These are phyloP conservation scores for Petasospora rhodanensis DNA, from an alignment of 1,139 yeast genomes.

Conservation along the genomic window DNA sequence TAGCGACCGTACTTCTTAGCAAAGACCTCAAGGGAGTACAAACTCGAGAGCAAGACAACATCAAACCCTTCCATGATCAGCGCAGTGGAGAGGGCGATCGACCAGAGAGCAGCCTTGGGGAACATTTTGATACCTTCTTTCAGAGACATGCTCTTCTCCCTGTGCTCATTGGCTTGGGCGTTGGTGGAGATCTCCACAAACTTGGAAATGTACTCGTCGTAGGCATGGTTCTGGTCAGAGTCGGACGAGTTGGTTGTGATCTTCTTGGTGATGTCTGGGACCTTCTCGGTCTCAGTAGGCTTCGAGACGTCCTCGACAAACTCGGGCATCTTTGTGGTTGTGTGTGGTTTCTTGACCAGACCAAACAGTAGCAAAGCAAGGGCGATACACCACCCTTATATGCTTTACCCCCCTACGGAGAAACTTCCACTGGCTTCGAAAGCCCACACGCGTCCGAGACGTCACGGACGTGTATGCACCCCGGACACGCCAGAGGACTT, in stretches of 20 bases:
- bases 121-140: conserved; percentile 23
- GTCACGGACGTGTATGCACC: no score
- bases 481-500: no score
- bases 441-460: no score
- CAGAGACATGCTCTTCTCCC: conserved; percentile 19
- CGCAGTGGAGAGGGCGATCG: conserved; percentile 35
- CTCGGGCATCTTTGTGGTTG: conserved; percentile 7
- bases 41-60: conserved; percentile 31
- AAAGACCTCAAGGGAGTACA: conserved; percentile 27
- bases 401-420: no score
- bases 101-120: conserved; percentile 38
- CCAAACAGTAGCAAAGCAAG: no score
- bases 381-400: no score
- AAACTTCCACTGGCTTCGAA: no score
- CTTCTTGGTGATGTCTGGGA: conserved; percentile 9
- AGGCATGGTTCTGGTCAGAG: conserved; percentile 21
- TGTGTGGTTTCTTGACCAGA: no score
- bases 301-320: conserved; percentile 13
- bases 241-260: conserved; percentile 3
- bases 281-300: conserved; percentile 6
- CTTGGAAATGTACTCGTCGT: conserved; percentile 37
- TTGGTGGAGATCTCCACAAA: conserved; percentile 41
- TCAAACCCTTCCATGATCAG: conserved; percentile 44
- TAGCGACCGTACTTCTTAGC: conserved; percentile 24
- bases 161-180: conserved; percentile 17